phyloP scores from a whole-genome alignment of 768 basidiomycete genomes.

The Pilatotrama ljubarskyi region DNA sequence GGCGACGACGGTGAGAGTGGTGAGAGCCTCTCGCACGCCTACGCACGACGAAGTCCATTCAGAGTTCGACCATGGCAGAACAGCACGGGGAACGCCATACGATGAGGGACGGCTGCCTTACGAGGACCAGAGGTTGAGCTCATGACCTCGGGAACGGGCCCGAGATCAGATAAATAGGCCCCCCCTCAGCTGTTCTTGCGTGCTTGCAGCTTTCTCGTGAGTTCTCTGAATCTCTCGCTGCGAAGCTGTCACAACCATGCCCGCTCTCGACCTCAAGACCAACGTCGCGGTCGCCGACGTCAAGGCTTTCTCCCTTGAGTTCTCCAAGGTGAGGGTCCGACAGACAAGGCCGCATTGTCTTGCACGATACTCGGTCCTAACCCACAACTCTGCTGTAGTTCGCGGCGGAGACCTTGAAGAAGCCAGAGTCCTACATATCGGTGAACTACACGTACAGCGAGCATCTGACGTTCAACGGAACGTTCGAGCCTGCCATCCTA shows the following conservation, averaged over 20 bases:
- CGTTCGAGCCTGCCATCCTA: constrained; percentile 65
- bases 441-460: constrained; percentile 59
- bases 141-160: neutral
- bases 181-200: neutral
- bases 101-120: neutral
- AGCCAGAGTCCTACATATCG: constrained; percentile 57
- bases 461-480: constrained; percentile 58
- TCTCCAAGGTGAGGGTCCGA: constrained; percentile 50
- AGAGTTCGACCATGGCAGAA: neutral
- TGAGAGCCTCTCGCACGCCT: constrained; percentile 3
- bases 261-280: constrained; percentile 40
- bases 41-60: neutral
- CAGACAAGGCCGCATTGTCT: neutral
- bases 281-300: constrained; percentile 40
- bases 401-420: constrained; percentile 51
- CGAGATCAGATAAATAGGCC: constrained; percentile 9
- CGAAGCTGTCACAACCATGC: constrained; percentile 31
- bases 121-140: neutral
- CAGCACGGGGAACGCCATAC: neutral
- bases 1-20: constrained; percentile 1
- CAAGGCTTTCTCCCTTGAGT: constrained; percentile 44
- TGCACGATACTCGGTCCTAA: neutral
- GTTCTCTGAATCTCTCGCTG: neutral
- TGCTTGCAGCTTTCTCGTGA: neutral
- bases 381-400: constrained; percentile 38